These are phyloP conservation scores for Chalciporus piperatus DNA, from an alignment of 768 basidiomycete genomes.

Conservation along the genomic window DNA sequence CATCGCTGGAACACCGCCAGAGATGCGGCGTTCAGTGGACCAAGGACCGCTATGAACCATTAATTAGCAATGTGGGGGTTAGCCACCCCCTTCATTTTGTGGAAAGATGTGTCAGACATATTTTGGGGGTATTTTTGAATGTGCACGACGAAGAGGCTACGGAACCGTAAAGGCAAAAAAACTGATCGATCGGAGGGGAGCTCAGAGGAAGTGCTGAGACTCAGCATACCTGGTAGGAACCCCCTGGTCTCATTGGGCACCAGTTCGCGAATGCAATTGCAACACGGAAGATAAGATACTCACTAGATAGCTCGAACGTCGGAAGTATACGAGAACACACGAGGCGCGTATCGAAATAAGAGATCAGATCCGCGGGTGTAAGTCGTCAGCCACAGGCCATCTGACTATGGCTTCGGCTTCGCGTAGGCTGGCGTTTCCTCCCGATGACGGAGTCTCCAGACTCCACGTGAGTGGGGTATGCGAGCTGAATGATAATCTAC, in stretches of 20 bases:
- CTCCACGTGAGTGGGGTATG: not conserved
- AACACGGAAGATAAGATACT: conserved; percentile 4
- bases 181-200: no score
- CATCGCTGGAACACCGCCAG: conserved; percentile 15
- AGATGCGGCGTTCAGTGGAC: conserved; percentile 11
- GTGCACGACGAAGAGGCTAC: not conserved
- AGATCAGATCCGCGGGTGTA: conserved; percentile 33
- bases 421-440: conserved; percentile 17
- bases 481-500: not conserved
- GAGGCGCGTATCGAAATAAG: conserved; percentile 25
- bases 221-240: not conserved
- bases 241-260: not conserved
- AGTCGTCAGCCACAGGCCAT: conserved; percentile 14
- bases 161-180: not conserved
- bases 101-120: conserved; percentile 10
- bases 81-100: conserved; percentile 4
- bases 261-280: conserved; percentile 1
- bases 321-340: conserved; percentile 13
- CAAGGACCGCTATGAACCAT: conserved; percentile 10
- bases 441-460: conserved; percentile 2
- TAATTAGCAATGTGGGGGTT: conserved; percentile 18
- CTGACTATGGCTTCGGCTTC: conserved; percentile 15
- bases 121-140: not conserved
- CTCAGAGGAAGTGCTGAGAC: not conserved
- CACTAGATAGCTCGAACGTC: not conserved